These are phyloP conservation scores for Leucogyrophana mollusca DNA, from an alignment of 768 basidiomycete genomes.

Conservation along the genomic window DNA sequence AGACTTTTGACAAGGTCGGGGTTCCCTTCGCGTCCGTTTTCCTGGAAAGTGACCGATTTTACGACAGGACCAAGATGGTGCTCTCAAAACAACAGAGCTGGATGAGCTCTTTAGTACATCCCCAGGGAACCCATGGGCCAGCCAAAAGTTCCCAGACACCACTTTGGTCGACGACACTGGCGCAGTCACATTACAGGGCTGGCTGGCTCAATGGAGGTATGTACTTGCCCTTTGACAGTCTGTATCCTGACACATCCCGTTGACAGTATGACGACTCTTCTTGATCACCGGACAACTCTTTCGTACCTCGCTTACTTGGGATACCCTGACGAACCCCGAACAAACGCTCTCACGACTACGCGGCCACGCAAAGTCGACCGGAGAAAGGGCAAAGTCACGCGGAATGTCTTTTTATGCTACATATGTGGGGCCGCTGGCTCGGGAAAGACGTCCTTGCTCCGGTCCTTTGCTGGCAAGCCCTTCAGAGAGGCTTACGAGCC, in stretches of 20 bases:
- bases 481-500: conserved; percentile 78
- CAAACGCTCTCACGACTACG: conserved; percentile 82
- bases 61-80: conserved; percentile 89
- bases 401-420: conserved; percentile 93
- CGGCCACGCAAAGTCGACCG: conserved; percentile 82
- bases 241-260: too few species aligned
- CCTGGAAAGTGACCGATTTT: conserved; percentile 5
- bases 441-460: conserved; percentile 87
- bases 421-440: conserved; percentile 95
- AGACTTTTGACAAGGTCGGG: conserved; percentile 93
- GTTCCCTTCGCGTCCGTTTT: conserved; percentile 1
- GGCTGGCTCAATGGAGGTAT: conserved; percentile 98
- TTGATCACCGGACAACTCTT: conserved; percentile 90
- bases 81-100: conserved; percentile 78
- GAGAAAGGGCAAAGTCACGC: conserved; percentile 80
- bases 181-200: conserved; percentile 93
- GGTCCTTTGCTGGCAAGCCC: conserved; percentile 83
- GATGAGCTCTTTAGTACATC: conserved; percentile 90
- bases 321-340: conserved; percentile 77
- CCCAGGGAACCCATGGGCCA: conserved; percentile 95
- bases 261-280: conserved; percentile 89
- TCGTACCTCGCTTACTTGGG: conserved; percentile 96
- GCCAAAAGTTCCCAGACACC: conserved; percentile 88
- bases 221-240: conserved; percentile 22
- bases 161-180: conserved; percentile 85